These are phyloP conservation scores for Peronospora belbahrii DNA, from an alignment of 352 stramenopile genomes.

Conservation along the genomic window DNA sequence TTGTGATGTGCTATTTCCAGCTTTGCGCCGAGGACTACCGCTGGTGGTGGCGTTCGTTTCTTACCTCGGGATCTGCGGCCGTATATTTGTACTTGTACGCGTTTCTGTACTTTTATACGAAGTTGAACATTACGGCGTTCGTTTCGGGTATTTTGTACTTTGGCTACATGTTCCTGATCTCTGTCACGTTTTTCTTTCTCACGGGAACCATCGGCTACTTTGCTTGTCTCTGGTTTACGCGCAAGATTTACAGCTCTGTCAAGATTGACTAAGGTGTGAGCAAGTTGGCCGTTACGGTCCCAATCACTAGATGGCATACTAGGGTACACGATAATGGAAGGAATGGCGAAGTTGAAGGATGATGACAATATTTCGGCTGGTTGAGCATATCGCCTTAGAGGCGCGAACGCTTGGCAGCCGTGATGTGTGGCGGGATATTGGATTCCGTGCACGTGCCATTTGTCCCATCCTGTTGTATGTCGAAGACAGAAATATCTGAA, in stretches of 20 bases:
- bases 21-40: constrained; percentile 99
- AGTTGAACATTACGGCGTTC: constrained; percentile 95
- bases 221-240: constrained; percentile 97
- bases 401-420: constrained; percentile 9
- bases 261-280: constrained; percentile 84
- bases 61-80: constrained; percentile 92
- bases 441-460: constrained; percentile 8
- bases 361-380: not conserved
- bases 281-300: constrained; percentile 18
- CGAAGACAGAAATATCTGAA: constrained; percentile 19
- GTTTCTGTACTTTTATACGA: constrained; percentile 97
- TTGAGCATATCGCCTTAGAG: not conserved
- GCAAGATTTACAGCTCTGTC: constrained; percentile 97
- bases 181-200: constrained; percentile 95
- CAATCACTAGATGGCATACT: constrained; percentile 6
- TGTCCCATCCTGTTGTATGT: constrained; percentile 16
- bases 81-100: constrained; percentile 99
- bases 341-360: constrained; percentile 6
- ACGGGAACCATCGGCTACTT: constrained; percentile 96
- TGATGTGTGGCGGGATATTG: not conserved
- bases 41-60: constrained; percentile 96
- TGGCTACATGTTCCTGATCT: constrained; percentile 99
- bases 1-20: constrained; percentile 99
- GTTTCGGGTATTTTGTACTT: constrained; percentile 96
- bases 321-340: constrained; percentile 5